phyloP scores from a whole-genome alignment of 306 rosid species.

The Vicia sativa region DNA sequence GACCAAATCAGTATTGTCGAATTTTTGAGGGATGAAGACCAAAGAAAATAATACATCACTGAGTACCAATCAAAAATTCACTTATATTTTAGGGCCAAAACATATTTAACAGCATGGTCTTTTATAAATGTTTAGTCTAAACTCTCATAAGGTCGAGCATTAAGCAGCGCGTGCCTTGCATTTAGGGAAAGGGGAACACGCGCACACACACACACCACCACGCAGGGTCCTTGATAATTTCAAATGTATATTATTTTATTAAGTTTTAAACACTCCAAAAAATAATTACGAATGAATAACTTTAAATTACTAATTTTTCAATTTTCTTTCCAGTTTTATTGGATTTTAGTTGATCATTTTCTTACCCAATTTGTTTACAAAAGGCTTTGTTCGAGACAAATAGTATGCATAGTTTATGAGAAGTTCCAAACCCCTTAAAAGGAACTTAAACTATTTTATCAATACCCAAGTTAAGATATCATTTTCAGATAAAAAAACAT shows the following conservation, averaged over 20 bases:
- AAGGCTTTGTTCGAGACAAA: not conserved
- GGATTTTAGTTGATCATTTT: not conserved
- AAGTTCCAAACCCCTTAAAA: not conserved
- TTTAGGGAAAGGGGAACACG: not conserved
- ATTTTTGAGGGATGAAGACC: too few species aligned
- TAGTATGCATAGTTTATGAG: not conserved
- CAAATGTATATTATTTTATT: too few species aligned
- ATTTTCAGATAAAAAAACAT: slow-evolving; percentile 11
- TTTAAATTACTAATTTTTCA: not conserved
- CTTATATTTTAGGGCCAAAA: not conserved
- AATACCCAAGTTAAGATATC: not conserved
- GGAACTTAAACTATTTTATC: slow-evolving; percentile 1
- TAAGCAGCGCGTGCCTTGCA: slow-evolving; percentile 5
- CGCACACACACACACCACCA: not conserved
- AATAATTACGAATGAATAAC: not conserved
- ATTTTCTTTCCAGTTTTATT: not conserved
- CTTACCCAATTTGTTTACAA: not conserved
- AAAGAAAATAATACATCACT: too few species aligned
- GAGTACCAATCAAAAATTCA: not conserved
- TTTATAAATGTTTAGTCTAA: too few species aligned
- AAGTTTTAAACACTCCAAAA: not conserved
- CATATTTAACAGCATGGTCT: not conserved
- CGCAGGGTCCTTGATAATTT: not conserved
- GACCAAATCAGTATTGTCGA: too few species aligned
- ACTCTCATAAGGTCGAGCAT: slow-evolving; percentile 20